Evolutionary conservation across 1,284 basidiomycete species (phyloP).

Genomic region (Trichosporon coremiiforme): DNA sequence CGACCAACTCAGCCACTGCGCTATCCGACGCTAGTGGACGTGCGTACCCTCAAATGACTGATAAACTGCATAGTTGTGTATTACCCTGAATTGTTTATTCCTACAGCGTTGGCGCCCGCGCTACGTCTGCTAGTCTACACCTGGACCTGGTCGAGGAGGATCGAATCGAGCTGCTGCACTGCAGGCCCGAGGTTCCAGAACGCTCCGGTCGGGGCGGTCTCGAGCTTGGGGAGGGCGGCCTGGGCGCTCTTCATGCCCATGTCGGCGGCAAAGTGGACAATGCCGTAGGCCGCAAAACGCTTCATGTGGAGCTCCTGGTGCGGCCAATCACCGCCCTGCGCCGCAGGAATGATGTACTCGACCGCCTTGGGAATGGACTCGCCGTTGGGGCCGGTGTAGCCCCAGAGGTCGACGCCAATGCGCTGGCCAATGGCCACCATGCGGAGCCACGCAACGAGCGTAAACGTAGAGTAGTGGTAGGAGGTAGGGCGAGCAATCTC

Average conservation of each 20-base stretch:
- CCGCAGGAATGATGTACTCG: constrained; percentile 19
- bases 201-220: constrained; percentile 16
- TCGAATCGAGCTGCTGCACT: constrained; percentile 27
- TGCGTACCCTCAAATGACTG: no score
- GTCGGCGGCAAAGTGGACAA: constrained; percentile 26
- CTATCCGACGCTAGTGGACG: no score
- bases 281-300: constrained; percentile 22
- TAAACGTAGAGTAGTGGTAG: constrained; percentile 25
- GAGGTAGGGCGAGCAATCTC: constrained; percentile 22
- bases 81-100: no score
- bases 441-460: constrained; percentile 26
- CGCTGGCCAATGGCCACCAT: constrained; percentile 22
- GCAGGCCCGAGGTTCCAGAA: constrained; percentile 24
- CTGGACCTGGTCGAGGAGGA: constrained; percentile 17
- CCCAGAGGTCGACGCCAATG: constrained; percentile 31
- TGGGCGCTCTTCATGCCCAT: constrained; percentile 19
- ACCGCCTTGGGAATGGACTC: constrained; percentile 22
- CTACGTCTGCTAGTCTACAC: neutral
- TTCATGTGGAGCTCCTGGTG: constrained; percentile 20
- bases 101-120: neutral
- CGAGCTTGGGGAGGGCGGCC: neutral
- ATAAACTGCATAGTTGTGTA: no score
- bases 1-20: no score
- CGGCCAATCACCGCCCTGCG: constrained; percentile 21
- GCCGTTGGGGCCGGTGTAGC: constrained; percentile 24